Conservation (phyloP, 2,329 filamentous ascomycete genomes). For the Aspergillus luchuensis region DNA sequence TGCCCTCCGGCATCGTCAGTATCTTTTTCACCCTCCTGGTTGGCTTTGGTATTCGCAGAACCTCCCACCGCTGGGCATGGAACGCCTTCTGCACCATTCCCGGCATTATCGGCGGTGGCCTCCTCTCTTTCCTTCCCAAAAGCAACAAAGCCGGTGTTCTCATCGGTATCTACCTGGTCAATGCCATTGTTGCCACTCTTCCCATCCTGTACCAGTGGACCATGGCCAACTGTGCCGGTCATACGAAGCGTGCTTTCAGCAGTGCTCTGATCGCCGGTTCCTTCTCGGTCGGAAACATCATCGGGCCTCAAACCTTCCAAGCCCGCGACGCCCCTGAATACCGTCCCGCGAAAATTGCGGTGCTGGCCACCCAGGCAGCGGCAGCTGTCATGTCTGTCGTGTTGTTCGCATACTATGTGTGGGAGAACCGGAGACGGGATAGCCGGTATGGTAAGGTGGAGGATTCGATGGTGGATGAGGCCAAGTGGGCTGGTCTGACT, state of each 20-base stretch:
- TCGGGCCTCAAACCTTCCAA: constrained; percentile 51
- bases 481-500: constrained; percentile 37
- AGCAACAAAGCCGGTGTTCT: constrained; percentile 47
- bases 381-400: constrained; percentile 32
- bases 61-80: constrained; percentile 45
- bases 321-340: constrained; percentile 48
- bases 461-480: constrained; percentile 25
- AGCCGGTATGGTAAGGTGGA: constrained; percentile 9
- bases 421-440: constrained; percentile 36
- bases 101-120: constrained; percentile 48
- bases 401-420: constrained; percentile 33
- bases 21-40: constrained; percentile 46
- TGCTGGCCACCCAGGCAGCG: constrained; percentile 41
- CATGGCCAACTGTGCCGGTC: constrained; percentile 51
- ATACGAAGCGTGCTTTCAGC: constrained; percentile 54
- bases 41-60: constrained; percentile 43
- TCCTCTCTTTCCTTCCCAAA: constrained; percentile 40
- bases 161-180: constrained; percentile 49
- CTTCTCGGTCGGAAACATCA: constrained; percentile 50
- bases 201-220: constrained; percentile 53
- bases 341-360: constrained; percentile 44
- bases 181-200: constrained; percentile 47
- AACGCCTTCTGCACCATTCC: constrained; percentile 50
- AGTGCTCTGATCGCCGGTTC: constrained; percentile 50
- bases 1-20: constrained; percentile 46